A percentile compares a stretch with the other conserved stretches of the same genome.
These are phyloP conservation scores for Mallotus repandus DNA, from an alignment of 441 rosid species.

Conservation along the genomic window DNA sequence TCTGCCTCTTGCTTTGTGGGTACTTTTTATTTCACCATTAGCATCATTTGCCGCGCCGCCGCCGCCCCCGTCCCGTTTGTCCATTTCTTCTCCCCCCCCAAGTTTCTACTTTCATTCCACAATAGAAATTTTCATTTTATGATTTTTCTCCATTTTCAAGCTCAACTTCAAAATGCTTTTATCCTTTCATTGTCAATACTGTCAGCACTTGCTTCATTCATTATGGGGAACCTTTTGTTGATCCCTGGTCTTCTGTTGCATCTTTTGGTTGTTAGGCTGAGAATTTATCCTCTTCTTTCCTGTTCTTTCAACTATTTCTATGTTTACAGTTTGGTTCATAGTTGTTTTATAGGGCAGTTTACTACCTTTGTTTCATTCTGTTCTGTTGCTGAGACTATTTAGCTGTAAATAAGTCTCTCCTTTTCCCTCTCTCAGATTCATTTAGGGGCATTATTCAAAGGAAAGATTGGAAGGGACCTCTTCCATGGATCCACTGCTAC, in stretches of 20 bases:
- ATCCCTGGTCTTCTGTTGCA: not conserved
- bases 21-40: not conserved
- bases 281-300: not conserved
- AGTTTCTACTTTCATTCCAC: not conserved
- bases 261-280: not conserved
- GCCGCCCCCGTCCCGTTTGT: no score
- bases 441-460: conserved; percentile 53
- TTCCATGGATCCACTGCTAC: conserved; percentile 82
- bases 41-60: not conserved
- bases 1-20: not conserved
- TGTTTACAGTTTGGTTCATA: not conserved
- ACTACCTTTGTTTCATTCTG: not conserved
- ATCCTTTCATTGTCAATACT: not conserved
- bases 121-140: not conserved
- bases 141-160: not conserved
- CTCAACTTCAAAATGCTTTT: not conserved
- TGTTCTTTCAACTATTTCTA: not conserved
- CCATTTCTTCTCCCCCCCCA: not conserved
- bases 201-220: not conserved
- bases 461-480: conserved; percentile 68
- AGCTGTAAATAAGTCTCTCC: conserved; percentile 1
- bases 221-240: not conserved
- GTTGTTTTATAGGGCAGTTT: not conserved
- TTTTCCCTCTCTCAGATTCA: conserved; percentile 46
- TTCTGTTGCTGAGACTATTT: not conserved